Evolutionary conservation across 2,329 filamentous ascomycete genomes (phyloP), one percentile per base, ranked within the genome.

Genomic region (Diaporthe amygdali): DNA sequence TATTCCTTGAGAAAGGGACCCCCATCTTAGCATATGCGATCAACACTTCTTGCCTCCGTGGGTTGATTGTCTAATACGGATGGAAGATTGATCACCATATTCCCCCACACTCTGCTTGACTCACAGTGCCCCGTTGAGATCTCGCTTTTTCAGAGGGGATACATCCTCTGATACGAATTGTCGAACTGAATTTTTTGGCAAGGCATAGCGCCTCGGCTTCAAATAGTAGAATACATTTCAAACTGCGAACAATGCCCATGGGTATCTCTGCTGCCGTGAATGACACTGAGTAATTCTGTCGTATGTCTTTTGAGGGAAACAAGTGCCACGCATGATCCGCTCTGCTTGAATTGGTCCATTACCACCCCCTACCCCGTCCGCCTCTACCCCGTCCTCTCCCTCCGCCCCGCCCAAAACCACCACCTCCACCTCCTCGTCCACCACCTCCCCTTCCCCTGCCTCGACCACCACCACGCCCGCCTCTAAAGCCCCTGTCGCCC

Each of bases 21-120:
- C 75, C 82, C 81, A 84, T 82, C 79, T 78, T 76, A 84, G 83
- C 83, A 84, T 84, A 84, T 84, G 76, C 83, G 80, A 81, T 79
- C 80, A 79, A 78, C 77, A 74, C 79, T 74, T 76, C 73, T 68
- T 76, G 78, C 74, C 76, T 76, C 82, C 79, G 72, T 84, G 83
- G 81, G 80, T 80, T 81, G 79, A 78, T 79, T 77, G 84, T 82
- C 83, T 84, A 85, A 81, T 81, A 79, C 76, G 76, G 79, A 82
- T 85, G 84, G 84, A 80, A 85, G 81, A 85, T 76, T 63, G 74
- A 83, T 69, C 77, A 71, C 73, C 71, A 55, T 47, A 47, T 34
- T 79, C 83, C 83, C 83, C 81, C 77, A 80, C 83, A 84, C 84
- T 86, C 83, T 85, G 83, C 83, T 81, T 80, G 80, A 74, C 82